A percentile compares a stretch with the other conserved stretches of the same genome.
Conservation (phyloP, 768 basidiomycete species). For the Cyclocybe cylindracea region DNA sequence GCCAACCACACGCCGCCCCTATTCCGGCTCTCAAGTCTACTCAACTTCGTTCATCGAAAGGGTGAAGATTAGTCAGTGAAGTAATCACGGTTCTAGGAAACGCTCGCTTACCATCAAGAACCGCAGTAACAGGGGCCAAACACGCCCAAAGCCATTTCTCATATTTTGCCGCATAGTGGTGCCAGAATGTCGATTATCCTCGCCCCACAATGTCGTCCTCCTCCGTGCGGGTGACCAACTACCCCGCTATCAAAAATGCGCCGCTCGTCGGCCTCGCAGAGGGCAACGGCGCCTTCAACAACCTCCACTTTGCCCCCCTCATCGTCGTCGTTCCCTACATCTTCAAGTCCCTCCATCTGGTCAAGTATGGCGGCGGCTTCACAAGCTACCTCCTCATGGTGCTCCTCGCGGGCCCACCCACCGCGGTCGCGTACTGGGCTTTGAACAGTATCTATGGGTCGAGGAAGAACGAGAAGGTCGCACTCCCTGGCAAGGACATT, state of each 20-base stretch:
- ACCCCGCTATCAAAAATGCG: constrained; percentile 82
- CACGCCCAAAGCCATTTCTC: constrained; percentile 22
- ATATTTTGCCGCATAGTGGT: constrained; percentile 19
- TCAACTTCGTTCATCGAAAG: no score
- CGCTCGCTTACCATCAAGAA: no score
- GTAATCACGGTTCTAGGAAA: no score
- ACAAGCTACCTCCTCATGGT: constrained; percentile 85
- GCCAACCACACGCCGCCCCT: no score
- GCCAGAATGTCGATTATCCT: constrained; percentile 13
- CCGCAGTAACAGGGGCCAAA: no score
- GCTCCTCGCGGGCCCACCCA: constrained; percentile 71
- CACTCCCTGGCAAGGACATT: constrained; percentile 81
- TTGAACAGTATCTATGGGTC: constrained; percentile 80
- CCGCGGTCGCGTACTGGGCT: constrained; percentile 87
- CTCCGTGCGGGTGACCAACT: constrained; percentile 62
- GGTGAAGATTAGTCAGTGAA: no score
- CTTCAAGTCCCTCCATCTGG: constrained; percentile 79
- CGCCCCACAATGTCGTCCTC: constrained; percentile 36
- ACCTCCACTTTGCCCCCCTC: constrained; percentile 73
- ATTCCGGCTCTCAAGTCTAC: no score
- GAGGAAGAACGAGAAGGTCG: constrained; percentile 83
- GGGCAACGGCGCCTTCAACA: constrained; percentile 85
- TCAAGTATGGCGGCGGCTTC: constrained; percentile 83
- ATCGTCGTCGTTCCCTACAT: constrained; percentile 83
- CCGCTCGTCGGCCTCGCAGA: constrained; percentile 81